phyloP scores from a whole-genome alignment of 2,329 filamentous ascomycete species.

The Paraphaeosphaeria minitans region DNA sequence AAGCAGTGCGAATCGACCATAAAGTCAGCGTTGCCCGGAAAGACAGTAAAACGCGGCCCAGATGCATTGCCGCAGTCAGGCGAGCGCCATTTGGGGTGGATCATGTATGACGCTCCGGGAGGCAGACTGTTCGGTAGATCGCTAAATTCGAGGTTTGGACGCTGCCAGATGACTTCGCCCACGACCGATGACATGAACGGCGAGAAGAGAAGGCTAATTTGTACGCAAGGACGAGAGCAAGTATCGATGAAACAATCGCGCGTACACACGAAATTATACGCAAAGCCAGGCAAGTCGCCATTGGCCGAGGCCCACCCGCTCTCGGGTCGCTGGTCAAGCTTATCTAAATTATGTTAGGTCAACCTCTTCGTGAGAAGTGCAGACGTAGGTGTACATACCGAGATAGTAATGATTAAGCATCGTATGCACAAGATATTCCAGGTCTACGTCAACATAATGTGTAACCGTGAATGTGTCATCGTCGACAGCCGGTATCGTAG shows the following conservation, averaged over 20 bases:
- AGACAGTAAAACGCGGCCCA: constrained; percentile 2
- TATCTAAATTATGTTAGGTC: not conserved
- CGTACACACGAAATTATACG: constrained; percentile 39
- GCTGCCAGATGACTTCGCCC: constrained; percentile 4
- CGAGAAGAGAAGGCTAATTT: constrained; percentile 13
- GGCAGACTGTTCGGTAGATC: not conserved
- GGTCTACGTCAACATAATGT: constrained; percentile 26
- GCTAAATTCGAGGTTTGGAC: not conserved
- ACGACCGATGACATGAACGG: not conserved
- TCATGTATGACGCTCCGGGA: not conserved
- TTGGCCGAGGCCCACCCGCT: constrained; percentile 31
- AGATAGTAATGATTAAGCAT: constrained; percentile 31
- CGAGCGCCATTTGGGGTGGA: not conserved
- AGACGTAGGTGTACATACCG: constrained; percentile 15
- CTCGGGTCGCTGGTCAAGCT: not conserved
- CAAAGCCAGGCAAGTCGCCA: constrained; percentile 29
- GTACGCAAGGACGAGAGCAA: constrained; percentile 19
- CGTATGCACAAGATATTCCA: constrained; percentile 26
- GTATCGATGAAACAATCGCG: constrained; percentile 40
- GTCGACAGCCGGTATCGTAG: constrained; percentile 20
- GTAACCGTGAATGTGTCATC: constrained; percentile 11
- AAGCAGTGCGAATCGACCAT: not conserved
- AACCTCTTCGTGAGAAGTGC: not conserved
- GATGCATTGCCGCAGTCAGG: not conserved
- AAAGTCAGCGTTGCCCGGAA: constrained; percentile 14